Evolutionary conservation across 1,139 yeast genomes (phyloP).

Genomic region (Taiozyma sp.): DNA sequence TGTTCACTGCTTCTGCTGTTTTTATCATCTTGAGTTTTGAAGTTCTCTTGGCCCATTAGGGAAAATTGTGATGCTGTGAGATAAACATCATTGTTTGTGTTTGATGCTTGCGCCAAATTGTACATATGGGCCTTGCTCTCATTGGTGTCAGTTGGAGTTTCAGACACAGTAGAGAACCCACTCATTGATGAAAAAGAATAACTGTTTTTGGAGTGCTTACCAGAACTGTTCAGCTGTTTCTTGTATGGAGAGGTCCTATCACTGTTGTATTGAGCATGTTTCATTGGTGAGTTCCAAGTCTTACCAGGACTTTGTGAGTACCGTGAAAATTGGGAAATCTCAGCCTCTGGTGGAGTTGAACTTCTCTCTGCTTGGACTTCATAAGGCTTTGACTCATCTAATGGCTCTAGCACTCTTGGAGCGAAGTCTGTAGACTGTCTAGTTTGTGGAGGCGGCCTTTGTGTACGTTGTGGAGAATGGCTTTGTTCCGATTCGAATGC

Average conservation of each 20-base stretch:
- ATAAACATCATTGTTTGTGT: slow-evolving; percentile 33
- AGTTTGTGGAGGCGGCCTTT: neutral
- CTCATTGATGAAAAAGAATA: slow-evolving; percentile 21
- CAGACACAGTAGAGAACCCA: slow-evolving; percentile 19
- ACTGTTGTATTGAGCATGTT: neutral
- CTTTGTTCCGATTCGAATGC: neutral
- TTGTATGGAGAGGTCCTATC: neutral
- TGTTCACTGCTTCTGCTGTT: neutral
- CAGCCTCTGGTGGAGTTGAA: slow-evolving; percentile 1
- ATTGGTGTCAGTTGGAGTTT: slow-evolving; percentile 4
- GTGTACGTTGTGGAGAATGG: neutral
- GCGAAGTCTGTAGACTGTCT: slow-evolving; percentile 1
- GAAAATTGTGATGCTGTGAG: slow-evolving; percentile 39
- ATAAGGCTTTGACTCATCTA: slow-evolving; percentile 8
- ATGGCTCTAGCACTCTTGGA: slow-evolving; percentile 8
- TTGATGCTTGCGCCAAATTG: slow-evolving; percentile 18
- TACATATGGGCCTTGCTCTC: slow-evolving; percentile 20
- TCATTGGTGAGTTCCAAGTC: neutral
- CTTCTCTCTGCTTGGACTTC: neutral
- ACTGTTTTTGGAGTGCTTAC: slow-evolving; percentile 7
- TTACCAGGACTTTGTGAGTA: neutral
- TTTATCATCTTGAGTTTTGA: neutral
- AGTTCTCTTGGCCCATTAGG: slow-evolving; percentile 9
- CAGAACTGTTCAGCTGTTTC: neutral
- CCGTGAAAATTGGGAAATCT: neutral